A percentile compares a stretch with the other conserved stretches of the same genome.
phyloP scores from a whole-genome alignment of 306 rosid species.

The Rosa lucieae region DNA sequence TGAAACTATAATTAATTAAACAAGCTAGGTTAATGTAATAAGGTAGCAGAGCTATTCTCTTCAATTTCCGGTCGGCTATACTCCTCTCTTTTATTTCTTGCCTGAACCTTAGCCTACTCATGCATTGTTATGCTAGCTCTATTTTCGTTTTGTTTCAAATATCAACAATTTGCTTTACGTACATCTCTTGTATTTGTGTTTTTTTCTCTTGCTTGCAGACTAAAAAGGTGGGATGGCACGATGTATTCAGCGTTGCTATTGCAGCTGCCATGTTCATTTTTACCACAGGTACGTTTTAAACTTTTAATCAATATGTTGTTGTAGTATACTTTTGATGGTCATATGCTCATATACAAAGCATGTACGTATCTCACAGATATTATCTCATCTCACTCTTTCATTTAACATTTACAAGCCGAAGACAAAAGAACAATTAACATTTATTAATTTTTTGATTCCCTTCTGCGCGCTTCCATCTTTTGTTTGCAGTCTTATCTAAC shows the following conservation, averaged over 20 bases:
- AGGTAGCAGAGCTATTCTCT: no score
- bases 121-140: background rate
- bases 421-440: background rate
- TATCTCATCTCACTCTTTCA: background rate
- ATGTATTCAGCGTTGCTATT: conserved; percentile 92
- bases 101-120: background rate
- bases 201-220: conserved; percentile 47
- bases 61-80: no score
- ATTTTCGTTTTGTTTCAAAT: background rate
- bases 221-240: conserved; percentile 87
- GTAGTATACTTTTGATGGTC: no score
- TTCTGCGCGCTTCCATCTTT: background rate
- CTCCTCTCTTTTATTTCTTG: background rate
- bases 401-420: background rate
- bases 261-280: conserved; percentile 54
- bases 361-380: no score
- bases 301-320: background rate
- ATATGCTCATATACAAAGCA: no score
- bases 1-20: no score
- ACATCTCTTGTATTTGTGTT: conserved; percentile 6
- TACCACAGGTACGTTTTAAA: background rate
- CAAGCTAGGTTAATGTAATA: no score
- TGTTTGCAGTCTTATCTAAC: background rate
- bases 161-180: background rate
- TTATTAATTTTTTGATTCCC: background rate